Evolutionary conservation across 2,329 filamentous ascomycete genomes (phyloP).

Genomic region (Cladosporium sphaerospermum): DNA sequence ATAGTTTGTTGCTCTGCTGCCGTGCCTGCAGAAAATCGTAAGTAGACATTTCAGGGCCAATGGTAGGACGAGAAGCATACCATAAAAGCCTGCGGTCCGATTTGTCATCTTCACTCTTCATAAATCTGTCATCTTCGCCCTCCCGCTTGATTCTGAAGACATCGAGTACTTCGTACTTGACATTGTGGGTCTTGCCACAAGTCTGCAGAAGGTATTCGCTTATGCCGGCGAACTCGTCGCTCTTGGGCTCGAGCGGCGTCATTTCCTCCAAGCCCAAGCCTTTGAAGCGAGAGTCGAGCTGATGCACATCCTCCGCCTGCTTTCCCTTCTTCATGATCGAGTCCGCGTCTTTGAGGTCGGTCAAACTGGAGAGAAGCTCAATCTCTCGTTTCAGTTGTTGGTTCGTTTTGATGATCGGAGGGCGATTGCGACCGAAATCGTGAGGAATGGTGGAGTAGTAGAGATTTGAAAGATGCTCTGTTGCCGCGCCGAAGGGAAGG

Average conservation of each 20-base stretch:
- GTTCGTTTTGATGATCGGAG: slow-evolving; percentile 58
- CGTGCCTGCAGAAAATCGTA: slow-evolving; percentile 45
- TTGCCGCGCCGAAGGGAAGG: slow-evolving; percentile 32
- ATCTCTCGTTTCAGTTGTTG: slow-evolving; percentile 65
- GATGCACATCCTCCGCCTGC: slow-evolving; percentile 49
- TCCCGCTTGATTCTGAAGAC: slow-evolving; percentile 78
- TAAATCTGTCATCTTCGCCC: slow-evolving; percentile 65
- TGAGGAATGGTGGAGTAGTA: slow-evolving; percentile 83
- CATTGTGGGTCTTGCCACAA: slow-evolving; percentile 59
- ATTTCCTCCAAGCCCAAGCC: slow-evolving; percentile 70
- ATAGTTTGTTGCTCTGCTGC: slow-evolving; percentile 75
- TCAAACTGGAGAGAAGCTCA: slow-evolving; percentile 71
- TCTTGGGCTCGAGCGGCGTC: slow-evolving; percentile 55
- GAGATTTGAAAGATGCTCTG: slow-evolving; percentile 63
- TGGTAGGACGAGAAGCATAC: slow-evolving; percentile 28
- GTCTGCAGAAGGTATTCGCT: slow-evolving; percentile 61
- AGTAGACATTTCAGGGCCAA: background rate
- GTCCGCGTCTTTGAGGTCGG: slow-evolving; percentile 77
- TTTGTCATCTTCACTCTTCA: slow-evolving; percentile 48
- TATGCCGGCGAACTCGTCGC: slow-evolving; percentile 60
- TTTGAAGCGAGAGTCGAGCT: slow-evolving; percentile 66
- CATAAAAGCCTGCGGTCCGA: slow-evolving; percentile 72
- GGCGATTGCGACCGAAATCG: slow-evolving; percentile 65
- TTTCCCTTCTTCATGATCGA: slow-evolving; percentile 64
- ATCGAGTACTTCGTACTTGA: slow-evolving; percentile 57